A percentile compares a stretch with the other conserved stretches of the same genome.
phyloP scores from a whole-genome alignment of 352 stramenopile genomes.

The Phytopythium ostracodes region DNA sequence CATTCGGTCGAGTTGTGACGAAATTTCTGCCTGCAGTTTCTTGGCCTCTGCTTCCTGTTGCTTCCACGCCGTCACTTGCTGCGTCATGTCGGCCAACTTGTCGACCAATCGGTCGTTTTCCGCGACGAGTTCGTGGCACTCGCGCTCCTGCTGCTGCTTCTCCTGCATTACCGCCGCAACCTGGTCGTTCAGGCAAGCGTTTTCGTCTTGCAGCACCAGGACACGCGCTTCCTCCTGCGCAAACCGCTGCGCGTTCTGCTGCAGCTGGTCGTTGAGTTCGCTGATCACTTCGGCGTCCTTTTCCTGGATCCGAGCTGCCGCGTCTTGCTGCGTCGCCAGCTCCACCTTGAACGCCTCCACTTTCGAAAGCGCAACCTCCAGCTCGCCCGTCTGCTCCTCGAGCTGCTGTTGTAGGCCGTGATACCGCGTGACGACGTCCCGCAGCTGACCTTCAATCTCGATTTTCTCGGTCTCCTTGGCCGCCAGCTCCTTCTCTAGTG shows the following conservation, averaged over 20 bases:
- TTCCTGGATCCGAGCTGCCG: slow-evolving; percentile 11
- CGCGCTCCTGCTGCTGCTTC: slow-evolving; percentile 45
- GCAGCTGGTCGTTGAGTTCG: slow-evolving; percentile 26
- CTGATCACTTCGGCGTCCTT: slow-evolving; percentile 25
- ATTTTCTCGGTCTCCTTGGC: slow-evolving; percentile 44
- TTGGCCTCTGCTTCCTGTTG: slow-evolving; percentile 60
- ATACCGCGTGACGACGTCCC: slow-evolving; percentile 46
- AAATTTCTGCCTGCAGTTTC: slow-evolving; percentile 48
- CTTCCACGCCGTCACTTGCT: slow-evolving; percentile 33
- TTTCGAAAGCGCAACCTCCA: slow-evolving; percentile 38
- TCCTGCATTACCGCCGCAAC: slow-evolving; percentile 35
- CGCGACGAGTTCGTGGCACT: slow-evolving; percentile 22
- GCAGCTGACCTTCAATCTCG: slow-evolving; percentile 41
- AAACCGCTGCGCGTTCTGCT: slow-evolving; percentile 20
- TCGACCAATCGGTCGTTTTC: slow-evolving; percentile 23
- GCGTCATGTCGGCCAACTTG: slow-evolving; percentile 42
- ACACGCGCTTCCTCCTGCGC: slow-evolving; percentile 43
- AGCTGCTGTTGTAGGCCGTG: slow-evolving; percentile 48
- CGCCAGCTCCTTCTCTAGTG: slow-evolving; percentile 32
- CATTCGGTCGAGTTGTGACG: slow-evolving; percentile 46
- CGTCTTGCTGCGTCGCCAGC: slow-evolving; percentile 24
- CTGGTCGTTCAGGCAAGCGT: slow-evolving; percentile 42
- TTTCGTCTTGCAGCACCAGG: slow-evolving; percentile 55
- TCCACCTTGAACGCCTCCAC: slow-evolving; percentile 56
- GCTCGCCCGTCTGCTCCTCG: slow-evolving; percentile 44